phyloP scores from a whole-genome alignment of 306 rosid genomes.

The Sesbania bispinosa region DNA sequence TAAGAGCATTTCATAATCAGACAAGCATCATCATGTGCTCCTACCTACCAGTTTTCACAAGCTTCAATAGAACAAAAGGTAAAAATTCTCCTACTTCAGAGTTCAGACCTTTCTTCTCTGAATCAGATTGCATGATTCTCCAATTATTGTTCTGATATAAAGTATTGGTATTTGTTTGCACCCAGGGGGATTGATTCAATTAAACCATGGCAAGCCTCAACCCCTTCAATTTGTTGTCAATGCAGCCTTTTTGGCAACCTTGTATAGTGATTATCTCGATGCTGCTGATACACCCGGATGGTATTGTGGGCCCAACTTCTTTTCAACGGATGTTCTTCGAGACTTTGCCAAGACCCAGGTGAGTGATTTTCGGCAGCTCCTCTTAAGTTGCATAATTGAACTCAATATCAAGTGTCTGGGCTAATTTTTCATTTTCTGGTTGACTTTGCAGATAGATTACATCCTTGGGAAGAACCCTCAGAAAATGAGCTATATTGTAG shows the following conservation, averaged over 20 bases:
- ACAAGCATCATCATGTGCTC: constrained; percentile 96
- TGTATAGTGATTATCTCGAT: constrained; percentile 91
- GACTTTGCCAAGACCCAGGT: constrained; percentile 89
- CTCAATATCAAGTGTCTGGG: not conserved
- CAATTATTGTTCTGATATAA: constrained; percentile 1
- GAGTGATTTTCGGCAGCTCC: constrained; percentile 13
- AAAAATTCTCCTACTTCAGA: constrained; percentile 4
- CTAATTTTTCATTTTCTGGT: not conserved
- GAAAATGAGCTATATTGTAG: constrained; percentile 86
- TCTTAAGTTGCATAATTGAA: not conserved
- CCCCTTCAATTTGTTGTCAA: constrained; percentile 94
- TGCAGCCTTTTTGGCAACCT: constrained; percentile 92
- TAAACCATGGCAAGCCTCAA: constrained; percentile 95
- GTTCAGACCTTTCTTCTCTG: not conserved
- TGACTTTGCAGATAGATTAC: constrained; percentile 79
- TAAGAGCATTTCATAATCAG: constrained; percentile 95
- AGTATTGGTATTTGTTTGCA: constrained; percentile 15
- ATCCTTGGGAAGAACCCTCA: constrained; percentile 87
- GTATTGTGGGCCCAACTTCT: constrained; percentile 98
- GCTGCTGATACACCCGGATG: constrained; percentile 99
- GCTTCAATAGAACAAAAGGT: constrained; percentile 96
- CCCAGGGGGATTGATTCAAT: constrained; percentile 85
- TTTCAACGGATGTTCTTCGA: constrained; percentile 75
- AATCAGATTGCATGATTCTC: not conserved
- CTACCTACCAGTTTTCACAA: constrained; percentile 76